Evolutionary conservation across 306 rosid genomes (phyloP).

Genomic region (Sesbania bispinosa): DNA sequence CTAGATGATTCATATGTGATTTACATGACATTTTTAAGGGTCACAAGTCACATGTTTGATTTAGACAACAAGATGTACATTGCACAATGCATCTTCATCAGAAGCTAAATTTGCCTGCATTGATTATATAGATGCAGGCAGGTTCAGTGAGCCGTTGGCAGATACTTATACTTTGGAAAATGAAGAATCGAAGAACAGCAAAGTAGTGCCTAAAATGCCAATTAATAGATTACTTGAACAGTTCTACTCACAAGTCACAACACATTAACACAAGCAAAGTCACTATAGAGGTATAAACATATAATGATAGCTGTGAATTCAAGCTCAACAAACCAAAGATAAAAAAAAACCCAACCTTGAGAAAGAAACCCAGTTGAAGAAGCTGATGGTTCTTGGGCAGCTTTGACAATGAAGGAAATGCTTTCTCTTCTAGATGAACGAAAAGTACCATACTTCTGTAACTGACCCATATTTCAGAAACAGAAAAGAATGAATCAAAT

Average conservation of each 20-base stretch:
- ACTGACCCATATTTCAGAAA: constrained; percentile 15
- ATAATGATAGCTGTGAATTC: not conserved
- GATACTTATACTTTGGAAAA: not conserved
- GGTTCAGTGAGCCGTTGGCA: not conserved
- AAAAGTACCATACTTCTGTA: constrained; percentile 46
- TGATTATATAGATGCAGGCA: constrained; percentile 7
- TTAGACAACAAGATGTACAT: not conserved
- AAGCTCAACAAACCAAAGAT: not conserved
- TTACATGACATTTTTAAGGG: not conserved
- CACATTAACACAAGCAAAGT: not conserved
- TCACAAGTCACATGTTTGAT: not conserved
- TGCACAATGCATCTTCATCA: constrained; percentile 16
- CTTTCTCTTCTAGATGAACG: constrained; percentile 56
- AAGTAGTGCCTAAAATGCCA: not conserved
- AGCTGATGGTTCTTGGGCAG: constrained; percentile 40
- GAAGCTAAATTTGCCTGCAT: not conserved
- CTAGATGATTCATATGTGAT: not conserved
- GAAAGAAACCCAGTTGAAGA: constrained; percentile 46
- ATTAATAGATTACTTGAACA: not conserved
- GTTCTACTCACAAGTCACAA: not conserved
- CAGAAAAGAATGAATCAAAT: not conserved
- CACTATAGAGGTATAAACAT: not conserved
- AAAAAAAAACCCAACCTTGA: constrained; percentile 46
- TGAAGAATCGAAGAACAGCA: not conserved
- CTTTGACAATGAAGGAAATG: constrained; percentile 51